A percentile compares a stretch with the other conserved stretches of the same genome.
phyloP scores from a whole-genome alignment of 2,329 filamentous ascomycete species.

The Pseudonectria foliicola region DNA sequence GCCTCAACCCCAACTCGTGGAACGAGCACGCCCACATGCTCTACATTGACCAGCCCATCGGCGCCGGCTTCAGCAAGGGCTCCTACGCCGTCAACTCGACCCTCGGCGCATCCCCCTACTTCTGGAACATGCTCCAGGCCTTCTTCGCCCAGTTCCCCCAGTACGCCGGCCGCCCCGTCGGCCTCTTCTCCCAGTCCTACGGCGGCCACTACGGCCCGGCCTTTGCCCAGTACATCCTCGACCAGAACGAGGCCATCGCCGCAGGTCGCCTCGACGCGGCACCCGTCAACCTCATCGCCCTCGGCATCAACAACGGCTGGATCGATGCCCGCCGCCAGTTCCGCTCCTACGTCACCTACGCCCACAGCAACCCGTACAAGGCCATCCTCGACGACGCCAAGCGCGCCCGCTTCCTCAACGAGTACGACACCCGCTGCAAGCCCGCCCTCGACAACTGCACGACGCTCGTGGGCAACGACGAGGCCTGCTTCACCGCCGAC shows the following conservation, averaged over 20 bases:
- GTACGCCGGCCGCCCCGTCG: constrained; percentile 52
- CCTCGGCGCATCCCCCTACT: constrained; percentile 22
- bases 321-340: constrained; percentile 37
- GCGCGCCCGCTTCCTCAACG: constrained; percentile 17
- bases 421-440: constrained; percentile 21
- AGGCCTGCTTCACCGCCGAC: constrained; percentile 21
- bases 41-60: constrained; percentile 58
- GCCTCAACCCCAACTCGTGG: constrained; percentile 54
- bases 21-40: constrained; percentile 60
- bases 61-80: constrained; percentile 22
- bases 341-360: constrained; percentile 26
- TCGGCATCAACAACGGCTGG: constrained; percentile 52
- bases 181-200: constrained; percentile 48
- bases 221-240: constrained; percentile 47
- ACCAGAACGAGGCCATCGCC: constrained; percentile 48
- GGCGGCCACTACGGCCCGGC: constrained; percentile 54
- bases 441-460: constrained; percentile 19
- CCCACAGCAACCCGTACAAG: constrained; percentile 27
- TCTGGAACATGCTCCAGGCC: constrained; percentile 52
- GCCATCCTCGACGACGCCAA: constrained; percentile 18
- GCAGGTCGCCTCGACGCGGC: constrained; percentile 33
- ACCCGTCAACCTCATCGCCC: constrained; percentile 41
- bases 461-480: constrained; percentile 13
- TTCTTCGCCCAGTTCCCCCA: constrained; percentile 58
- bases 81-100: constrained; percentile 22